Evolutionary conservation across 2,329 filamentous ascomycete species (phyloP).

Genomic region (Falciphora oryzae): DNA sequence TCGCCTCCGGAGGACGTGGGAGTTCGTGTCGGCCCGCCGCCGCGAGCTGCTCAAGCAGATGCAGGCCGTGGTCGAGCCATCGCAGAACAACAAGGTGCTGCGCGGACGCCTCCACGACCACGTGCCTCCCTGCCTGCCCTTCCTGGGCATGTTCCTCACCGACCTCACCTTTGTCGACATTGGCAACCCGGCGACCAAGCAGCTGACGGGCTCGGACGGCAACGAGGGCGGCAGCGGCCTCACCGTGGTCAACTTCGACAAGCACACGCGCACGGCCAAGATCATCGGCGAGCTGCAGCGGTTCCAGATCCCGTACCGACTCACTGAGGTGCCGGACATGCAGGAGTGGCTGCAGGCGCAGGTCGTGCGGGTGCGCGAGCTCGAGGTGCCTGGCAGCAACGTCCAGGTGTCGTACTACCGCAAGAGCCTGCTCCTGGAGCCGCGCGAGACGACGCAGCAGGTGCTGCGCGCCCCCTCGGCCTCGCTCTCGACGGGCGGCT

Average conservation of each 20-base stretch:
- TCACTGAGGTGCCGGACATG: constrained; percentile 77
- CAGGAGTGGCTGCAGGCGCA: constrained; percentile 89
- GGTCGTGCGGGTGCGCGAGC: constrained; percentile 66
- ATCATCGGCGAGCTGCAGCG: constrained; percentile 94
- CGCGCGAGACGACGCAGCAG: constrained; percentile 45
- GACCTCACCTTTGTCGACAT: constrained; percentile 95
- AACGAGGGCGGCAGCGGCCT: constrained; percentile 46
- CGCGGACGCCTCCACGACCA: constrained; percentile 79
- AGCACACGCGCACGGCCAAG: constrained; percentile 88
- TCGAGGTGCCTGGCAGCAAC: constrained; percentile 41
- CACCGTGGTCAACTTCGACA: constrained; percentile 95
- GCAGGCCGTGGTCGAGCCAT: constrained; percentile 79
- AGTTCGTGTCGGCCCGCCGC: constrained; percentile 75
- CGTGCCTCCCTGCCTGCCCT: constrained; percentile 87
- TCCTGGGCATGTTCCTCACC: constrained; percentile 92
- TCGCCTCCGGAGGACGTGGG: constrained; percentile 88
- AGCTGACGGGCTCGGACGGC: constrained; percentile 50
- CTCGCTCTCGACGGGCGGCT: not conserved
- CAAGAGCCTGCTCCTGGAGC: constrained; percentile 79
- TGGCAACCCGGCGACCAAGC: constrained; percentile 81
- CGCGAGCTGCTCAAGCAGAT: constrained; percentile 73
- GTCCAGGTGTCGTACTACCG: constrained; percentile 66
- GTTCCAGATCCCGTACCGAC: constrained; percentile 88
- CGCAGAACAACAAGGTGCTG: constrained; percentile 84
- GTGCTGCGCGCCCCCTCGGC: constrained; percentile 15